These are phyloP conservation scores for Penicillium soppii DNA, from an alignment of 495 filamentous ascomycete species.

Conservation along the genomic window DNA sequence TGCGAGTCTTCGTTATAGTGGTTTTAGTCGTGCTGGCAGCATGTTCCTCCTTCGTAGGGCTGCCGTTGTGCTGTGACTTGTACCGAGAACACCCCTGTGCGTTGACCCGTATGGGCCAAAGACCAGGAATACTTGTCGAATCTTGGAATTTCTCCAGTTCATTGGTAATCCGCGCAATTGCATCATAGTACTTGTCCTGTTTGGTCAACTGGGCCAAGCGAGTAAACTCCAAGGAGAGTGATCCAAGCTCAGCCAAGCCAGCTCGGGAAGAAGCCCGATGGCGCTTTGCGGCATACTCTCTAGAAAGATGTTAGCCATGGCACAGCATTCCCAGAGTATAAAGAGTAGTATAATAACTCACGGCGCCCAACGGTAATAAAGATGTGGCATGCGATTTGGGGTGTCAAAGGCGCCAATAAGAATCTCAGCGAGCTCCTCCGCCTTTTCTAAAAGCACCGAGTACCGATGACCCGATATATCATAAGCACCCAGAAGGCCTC, in stretches of 20 bases:
- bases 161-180: conserved; percentile 87
- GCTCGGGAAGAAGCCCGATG: conserved; percentile 63
- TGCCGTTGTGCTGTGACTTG: conserved; percentile 7
- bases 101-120: conserved; percentile 83
- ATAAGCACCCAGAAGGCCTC: conserved; percentile 78
- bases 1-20: conserved; percentile 9
- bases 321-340: background rate
- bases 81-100: conserved; percentile 63
- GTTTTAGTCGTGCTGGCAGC: background rate
- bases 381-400: conserved; percentile 89
- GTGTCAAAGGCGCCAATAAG: conserved; percentile 94
- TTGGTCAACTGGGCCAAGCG: conserved; percentile 88
- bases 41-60: background rate
- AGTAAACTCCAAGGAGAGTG: conserved; percentile 92
- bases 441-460: conserved; percentile 74
- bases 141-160: conserved; percentile 78
- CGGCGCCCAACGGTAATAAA: conserved; percentile 86
- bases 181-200: conserved; percentile 89
- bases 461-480: conserved; percentile 74
- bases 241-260: conserved; percentile 83
- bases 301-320: conserved; percentile 20
- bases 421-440: conserved; percentile 82
- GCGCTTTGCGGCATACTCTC: conserved; percentile 57
- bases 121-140: conserved; percentile 70
- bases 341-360: conserved; percentile 31